phyloP scores from a whole-genome alignment of 73 alveolate species.

The Paramecium primaurelia region DNA sequence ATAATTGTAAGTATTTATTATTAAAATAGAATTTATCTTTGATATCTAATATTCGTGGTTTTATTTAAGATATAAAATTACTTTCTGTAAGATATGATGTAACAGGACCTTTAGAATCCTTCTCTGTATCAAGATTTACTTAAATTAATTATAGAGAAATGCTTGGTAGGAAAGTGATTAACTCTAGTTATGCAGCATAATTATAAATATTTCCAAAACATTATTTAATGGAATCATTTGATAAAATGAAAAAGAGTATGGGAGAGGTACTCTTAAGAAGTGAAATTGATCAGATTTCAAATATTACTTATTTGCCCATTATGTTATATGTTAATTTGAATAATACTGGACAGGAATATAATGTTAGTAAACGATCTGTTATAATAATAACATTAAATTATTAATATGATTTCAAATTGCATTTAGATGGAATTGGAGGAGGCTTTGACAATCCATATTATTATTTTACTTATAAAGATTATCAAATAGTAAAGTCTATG shows the following conservation, averaged over 20 bases:
- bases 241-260: not conserved
- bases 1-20: not conserved
- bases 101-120: conserved; percentile 18
- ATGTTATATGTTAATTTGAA: not conserved
- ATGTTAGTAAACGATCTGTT: not conserved
- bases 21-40: not conserved
- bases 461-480: conserved; percentile 9
- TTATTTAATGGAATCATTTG: not conserved
- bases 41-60: not conserved
- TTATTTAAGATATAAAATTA: not conserved
- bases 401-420: conserved; percentile 6
- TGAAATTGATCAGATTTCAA: not conserved
- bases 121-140: not conserved
- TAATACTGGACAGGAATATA: not conserved
- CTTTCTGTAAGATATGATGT: conserved; percentile 25
- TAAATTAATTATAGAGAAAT: not conserved
- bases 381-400: not conserved
- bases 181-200: not conserved
- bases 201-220: not conserved
- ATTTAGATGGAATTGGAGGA: not conserved
- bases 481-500: not conserved
- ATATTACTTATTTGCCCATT: not conserved
- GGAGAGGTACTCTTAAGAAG: not conserved
- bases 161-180: not conserved
- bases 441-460: not conserved